phyloP scores from a whole-genome alignment of 1,284 basidiomycete species.

The Irpex lacteus region DNA sequence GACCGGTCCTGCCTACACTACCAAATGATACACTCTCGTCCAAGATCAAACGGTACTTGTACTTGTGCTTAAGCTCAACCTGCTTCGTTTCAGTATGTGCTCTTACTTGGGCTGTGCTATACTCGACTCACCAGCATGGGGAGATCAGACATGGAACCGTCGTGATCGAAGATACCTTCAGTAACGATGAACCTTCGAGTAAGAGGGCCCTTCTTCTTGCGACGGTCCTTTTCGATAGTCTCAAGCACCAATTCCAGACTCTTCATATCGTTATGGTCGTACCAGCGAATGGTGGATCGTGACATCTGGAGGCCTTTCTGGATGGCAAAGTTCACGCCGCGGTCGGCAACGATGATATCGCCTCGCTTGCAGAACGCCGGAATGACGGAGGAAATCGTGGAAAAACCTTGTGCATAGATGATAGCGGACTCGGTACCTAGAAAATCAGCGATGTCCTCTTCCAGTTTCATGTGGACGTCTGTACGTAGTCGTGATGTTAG shows the following conservation, averaged over 20 bases:
- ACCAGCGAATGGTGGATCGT: slow-evolving; percentile 92
- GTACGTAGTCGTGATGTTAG: slow-evolving; percentile 1
- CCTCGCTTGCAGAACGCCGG: slow-evolving; percentile 98
- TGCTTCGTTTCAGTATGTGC: slow-evolving; percentile 27
- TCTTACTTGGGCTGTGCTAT: neutral
- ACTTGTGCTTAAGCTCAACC: slow-evolving; percentile 93
- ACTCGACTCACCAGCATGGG: slow-evolving; percentile 77
- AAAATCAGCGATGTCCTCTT: slow-evolving; percentile 88
- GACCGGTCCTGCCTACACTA: slow-evolving; percentile 88
- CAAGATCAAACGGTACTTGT: slow-evolving; percentile 94
- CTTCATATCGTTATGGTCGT: slow-evolving; percentile 92
- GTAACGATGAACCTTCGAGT: slow-evolving; percentile 96
- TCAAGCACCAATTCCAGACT: slow-evolving; percentile 89
- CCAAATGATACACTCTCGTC: slow-evolving; percentile 96
- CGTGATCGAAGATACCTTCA: slow-evolving; percentile 95
- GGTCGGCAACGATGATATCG: slow-evolving; percentile 97
- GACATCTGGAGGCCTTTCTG: slow-evolving; percentile 98
- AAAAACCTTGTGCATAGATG: slow-evolving; percentile 94
- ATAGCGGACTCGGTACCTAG: slow-evolving; percentile 88
- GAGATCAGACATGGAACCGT: slow-evolving; percentile 89
- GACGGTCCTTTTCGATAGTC: slow-evolving; percentile 82
- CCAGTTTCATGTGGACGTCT: slow-evolving; percentile 93
- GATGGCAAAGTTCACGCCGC: slow-evolving; percentile 91
- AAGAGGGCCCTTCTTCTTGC: slow-evolving; percentile 78
- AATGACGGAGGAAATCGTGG: slow-evolving; percentile 91